A percentile compares a stretch with the other conserved stretches of the same genome.
phyloP scores from a whole-genome alignment of 2,329 filamentous ascomycete genomes.

The Stemphylium vesicarium region DNA sequence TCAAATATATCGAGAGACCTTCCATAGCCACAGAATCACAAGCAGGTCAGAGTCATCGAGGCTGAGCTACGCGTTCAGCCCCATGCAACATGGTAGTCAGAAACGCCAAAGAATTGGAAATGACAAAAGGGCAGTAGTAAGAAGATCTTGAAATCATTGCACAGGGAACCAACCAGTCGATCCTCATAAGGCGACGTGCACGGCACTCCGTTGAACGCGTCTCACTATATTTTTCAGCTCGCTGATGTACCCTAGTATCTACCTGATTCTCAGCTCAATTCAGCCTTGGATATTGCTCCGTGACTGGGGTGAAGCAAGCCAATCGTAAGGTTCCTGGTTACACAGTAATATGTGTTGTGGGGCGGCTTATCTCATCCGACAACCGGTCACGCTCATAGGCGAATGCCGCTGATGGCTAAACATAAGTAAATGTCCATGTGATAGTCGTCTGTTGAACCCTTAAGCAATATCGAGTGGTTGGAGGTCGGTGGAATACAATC shows the following conservation, averaged over 20 bases:
- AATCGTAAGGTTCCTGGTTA: neutral
- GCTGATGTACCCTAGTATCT: neutral
- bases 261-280: neutral
- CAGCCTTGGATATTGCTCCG: neutral
- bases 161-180: too few relatives aligned
- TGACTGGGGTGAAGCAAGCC: neutral
- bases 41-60: neutral
- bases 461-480: slow-evolving; percentile 1
- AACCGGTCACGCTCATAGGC: neutral
- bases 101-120: too few relatives aligned
- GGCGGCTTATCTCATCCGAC: slow-evolving; percentile 9
- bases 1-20: too few relatives aligned
- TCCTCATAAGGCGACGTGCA: too few relatives aligned
- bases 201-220: neutral
- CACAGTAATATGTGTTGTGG: neutral
- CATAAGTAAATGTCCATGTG: slow-evolving; percentile 4
- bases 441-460: neutral
- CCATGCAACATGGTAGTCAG: too few relatives aligned
- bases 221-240: neutral
- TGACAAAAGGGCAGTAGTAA: too few relatives aligned
- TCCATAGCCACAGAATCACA: too few relatives aligned
- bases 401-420: slow-evolving; percentile 3
- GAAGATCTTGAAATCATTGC: too few relatives aligned
- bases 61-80: too few relatives aligned
- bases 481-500: neutral